phyloP scores from a whole-genome alignment of 768 basidiomycete genomes.

The Amanita polypyramis region DNA sequence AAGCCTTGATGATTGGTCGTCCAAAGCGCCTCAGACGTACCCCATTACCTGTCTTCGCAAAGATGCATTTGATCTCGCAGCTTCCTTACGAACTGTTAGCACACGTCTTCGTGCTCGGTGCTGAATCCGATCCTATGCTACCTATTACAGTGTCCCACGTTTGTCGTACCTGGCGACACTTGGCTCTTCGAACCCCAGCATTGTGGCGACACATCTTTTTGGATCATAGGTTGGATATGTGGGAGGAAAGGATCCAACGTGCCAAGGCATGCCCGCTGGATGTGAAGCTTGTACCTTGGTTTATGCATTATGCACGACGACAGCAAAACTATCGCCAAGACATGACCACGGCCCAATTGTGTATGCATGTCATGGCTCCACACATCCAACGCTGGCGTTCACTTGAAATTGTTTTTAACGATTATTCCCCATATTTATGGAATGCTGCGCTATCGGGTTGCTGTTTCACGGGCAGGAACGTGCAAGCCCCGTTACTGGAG shows the following conservation, averaged over 20 bases:
- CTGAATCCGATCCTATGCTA: constrained; percentile 44
- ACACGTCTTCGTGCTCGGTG: constrained; percentile 51
- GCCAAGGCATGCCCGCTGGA: constrained; percentile 54
- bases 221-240: constrained; percentile 40
- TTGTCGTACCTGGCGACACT: constrained; percentile 51
- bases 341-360: constrained; percentile 41
- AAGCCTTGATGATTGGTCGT: constrained; percentile 19
- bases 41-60: constrained; percentile 13
- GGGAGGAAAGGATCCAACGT: constrained; percentile 51
- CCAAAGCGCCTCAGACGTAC: constrained; percentile 26
- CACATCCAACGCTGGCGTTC: constrained; percentile 52
- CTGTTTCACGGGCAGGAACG: constrained; percentile 25
- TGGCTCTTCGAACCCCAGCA: constrained; percentile 47
- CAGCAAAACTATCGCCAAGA: constrained; percentile 25
- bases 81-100: constrained; percentile 59
- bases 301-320: constrained; percentile 16
- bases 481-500: constrained; percentile 34
- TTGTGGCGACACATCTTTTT: constrained; percentile 58
- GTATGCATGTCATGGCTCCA: constrained; percentile 47
- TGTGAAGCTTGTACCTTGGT: constrained; percentile 35
- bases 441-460: constrained; percentile 51
- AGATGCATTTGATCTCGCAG: constrained; percentile 38
- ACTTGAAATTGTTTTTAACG: constrained; percentile 42
- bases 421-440: constrained; percentile 57
- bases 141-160: constrained; percentile 60